phyloP scores from a whole-genome alignment of 2,329 filamentous ascomycete genomes.

The Aureobasidium musti region DNA sequence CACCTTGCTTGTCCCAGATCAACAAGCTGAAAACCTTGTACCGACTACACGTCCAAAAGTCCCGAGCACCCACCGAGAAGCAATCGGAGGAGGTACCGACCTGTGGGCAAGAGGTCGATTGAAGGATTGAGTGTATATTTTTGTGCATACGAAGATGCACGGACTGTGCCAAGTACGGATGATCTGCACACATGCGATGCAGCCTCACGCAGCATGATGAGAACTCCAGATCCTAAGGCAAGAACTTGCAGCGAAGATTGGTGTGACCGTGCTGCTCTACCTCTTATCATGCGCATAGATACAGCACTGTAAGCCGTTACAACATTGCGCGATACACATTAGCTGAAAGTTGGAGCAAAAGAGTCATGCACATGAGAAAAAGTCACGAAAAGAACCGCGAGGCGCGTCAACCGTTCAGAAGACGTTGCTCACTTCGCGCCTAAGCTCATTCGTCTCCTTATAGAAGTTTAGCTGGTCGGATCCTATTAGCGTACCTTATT shows the following conservation, averaged over 20 bases:
- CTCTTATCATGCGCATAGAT: not conserved
- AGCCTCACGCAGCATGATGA: not conserved
- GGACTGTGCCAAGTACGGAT: not conserved
- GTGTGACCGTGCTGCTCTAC: not conserved
- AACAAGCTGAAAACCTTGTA: not conserved
- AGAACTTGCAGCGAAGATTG: not conserved
- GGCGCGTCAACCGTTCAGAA: conserved; percentile 13
- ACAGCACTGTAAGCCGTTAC: not conserved
- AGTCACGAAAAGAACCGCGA: not conserved
- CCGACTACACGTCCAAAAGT: not conserved
- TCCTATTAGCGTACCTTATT: conserved; percentile 15
- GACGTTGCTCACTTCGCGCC: conserved; percentile 14
- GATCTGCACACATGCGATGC: conserved; percentile 7
- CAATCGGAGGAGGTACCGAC: not conserved
- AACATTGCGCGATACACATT: not conserved
- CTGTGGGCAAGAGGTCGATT: not conserved
- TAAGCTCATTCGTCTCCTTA: not conserved
- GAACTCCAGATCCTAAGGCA: not conserved
- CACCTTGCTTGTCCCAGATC: not conserved
- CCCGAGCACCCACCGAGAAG: not conserved
- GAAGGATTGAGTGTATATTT: not conserved
- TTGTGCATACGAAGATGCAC: conserved; percentile 1
- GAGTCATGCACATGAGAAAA: conserved; percentile 5
- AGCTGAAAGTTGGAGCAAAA: not conserved
- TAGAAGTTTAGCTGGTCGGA: conserved; percentile 4